Percentiles rank a stretch among this genome's conserved stretches.
Conservation (phyloP, 768 basidiomycete genomes). For the Megacollybia marginata region DNA sequence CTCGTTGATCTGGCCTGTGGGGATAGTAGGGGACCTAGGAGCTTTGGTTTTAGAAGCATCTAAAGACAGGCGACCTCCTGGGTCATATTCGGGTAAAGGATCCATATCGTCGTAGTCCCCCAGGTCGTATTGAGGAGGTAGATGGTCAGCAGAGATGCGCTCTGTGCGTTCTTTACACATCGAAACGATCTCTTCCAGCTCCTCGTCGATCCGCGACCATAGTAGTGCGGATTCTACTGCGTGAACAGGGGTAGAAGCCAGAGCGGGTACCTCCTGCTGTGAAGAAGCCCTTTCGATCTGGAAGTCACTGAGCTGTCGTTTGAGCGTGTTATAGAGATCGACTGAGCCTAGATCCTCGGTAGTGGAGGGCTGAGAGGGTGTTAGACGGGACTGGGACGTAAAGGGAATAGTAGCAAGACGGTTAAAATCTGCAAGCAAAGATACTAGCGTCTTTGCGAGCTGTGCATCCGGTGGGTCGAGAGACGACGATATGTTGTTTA, state of each 20-base stretch:
- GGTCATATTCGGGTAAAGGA: slow-evolving; percentile 51
- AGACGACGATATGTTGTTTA: slow-evolving; percentile 39
- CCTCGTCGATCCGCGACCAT: slow-evolving; percentile 69
- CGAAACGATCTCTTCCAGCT: slow-evolving; percentile 60
- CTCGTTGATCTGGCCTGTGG: slow-evolving; percentile 41
- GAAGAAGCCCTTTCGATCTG: slow-evolving; percentile 49
- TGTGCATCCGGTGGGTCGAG: slow-evolving; percentile 44
- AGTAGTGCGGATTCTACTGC: slow-evolving; percentile 57
- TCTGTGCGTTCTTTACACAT: slow-evolving; percentile 60
- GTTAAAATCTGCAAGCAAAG: slow-evolving; percentile 62
- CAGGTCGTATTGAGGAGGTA: slow-evolving; percentile 42
- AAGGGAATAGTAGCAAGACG: slow-evolving; percentile 42
- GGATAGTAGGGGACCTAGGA: slow-evolving; percentile 17
- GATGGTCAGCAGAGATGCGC: slow-evolving; percentile 20
- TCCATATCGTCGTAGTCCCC: slow-evolving; percentile 26
- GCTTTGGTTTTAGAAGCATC: slow-evolving; percentile 25
- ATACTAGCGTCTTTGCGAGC: slow-evolving; percentile 61
- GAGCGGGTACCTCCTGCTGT: slow-evolving; percentile 26
- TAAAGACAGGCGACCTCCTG: slow-evolving; percentile 24
- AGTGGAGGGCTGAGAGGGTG: neutral
- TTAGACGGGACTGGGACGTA: slow-evolving; percentile 4
- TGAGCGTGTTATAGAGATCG: slow-evolving; percentile 53
- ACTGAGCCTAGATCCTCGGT: slow-evolving; percentile 19
- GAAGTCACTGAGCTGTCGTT: slow-evolving; percentile 60
- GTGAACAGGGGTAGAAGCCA: slow-evolving; percentile 36